Base-by-base conservation (phyloP, 345 rosid species). In the Turritis glabra region DNA sequence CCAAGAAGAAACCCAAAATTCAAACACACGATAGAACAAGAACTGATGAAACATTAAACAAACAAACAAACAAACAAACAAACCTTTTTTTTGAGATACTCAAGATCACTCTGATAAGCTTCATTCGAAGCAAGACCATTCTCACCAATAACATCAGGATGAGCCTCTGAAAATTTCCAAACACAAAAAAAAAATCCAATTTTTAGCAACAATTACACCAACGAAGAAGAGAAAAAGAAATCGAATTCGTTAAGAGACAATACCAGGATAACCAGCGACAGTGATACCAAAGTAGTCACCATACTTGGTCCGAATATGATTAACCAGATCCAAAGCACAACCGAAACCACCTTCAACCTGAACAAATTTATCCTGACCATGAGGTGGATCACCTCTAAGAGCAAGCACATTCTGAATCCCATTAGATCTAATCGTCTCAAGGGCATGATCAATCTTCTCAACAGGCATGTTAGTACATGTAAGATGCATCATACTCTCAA, bases 401-500 rank as follows among this genome's bases (percentile, higher is more conserved):
- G 98, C 99, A 18, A 96, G 92, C 46, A 96, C 98, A 57, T 96
- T 96, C 84, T 96, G 99, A 27, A 96, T 96, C 2, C 98, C 99
- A 58, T 89, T 89, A 18, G 94, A 86, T 77, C 94, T 89, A 78
- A 96, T 85, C 12, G 93, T 79, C 26, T 80, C 51, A 44, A 95
- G 97, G 4, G 99, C 97, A 64, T 92, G 92, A 65, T 96, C 97
- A 68, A 96, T 92, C 91, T 89, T 88, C 77, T 92, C 90, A 2
- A 96, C 85, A 2, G 97, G 99, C 99, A 96, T 96, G 79, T 96
- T 96, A 27, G 98, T 92, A 52, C 99, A 96, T 22, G 99, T 92
- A 43, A 96, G 94, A 64, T 96, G 99, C 99, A 96, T 96, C 99
- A 96, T 92, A 21, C 95, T 84, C 90, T 96, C 98, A 1, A 96